Percentiles rank a stretch among this genome's conserved stretches.
These are phyloP conservation scores for Ogataea corticis DNA, from an alignment of 805 yeast genomes.

Conservation along the genomic window DNA sequence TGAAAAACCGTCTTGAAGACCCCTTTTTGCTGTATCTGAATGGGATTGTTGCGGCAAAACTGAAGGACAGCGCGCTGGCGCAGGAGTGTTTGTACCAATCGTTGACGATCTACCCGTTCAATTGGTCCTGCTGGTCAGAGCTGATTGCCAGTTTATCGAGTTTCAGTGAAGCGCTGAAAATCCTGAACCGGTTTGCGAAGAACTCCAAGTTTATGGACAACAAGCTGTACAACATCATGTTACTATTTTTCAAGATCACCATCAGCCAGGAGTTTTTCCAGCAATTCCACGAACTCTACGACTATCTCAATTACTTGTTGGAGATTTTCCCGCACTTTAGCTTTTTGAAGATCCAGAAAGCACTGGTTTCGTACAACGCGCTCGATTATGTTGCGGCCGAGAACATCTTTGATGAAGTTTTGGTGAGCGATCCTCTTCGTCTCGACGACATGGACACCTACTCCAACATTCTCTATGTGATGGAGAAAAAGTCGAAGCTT, in stretches of 20 bases:
- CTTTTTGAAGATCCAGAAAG: conserved; percentile 78
- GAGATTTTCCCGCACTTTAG: conserved; percentile 69
- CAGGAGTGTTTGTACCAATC: conserved; percentile 61
- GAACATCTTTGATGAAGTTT: conserved; percentile 69
- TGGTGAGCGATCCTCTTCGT: conserved; percentile 76
- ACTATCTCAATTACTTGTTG: conserved; percentile 49
- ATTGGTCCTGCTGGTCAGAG: conserved; percentile 95
- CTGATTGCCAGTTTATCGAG: conserved; percentile 59
- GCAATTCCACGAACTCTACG: conserved; percentile 51
- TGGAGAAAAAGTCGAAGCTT: conserved; percentile 83
- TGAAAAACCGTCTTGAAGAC: conserved; percentile 30
- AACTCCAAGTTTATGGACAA: conserved; percentile 35
- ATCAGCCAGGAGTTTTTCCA: conserved; percentile 80
- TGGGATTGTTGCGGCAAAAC: conserved; percentile 67
- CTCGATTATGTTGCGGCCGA: conserved; percentile 84
- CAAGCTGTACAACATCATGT: conserved; percentile 31
- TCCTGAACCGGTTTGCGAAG: conserved; percentile 40
- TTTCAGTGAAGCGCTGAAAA: conserved; percentile 56
- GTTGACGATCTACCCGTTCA: conserved; percentile 68
- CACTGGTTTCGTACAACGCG: conserved; percentile 79
- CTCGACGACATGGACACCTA: conserved; percentile 90
- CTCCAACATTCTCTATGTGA: conserved; percentile 92
- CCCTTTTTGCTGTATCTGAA: conserved; percentile 71
- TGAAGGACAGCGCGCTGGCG: conserved; percentile 62
- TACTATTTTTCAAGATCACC: conserved; percentile 60